phyloP scores from a whole-genome alignment of 2,329 filamentous ascomycete species.

The Epichloe scottii region DNA sequence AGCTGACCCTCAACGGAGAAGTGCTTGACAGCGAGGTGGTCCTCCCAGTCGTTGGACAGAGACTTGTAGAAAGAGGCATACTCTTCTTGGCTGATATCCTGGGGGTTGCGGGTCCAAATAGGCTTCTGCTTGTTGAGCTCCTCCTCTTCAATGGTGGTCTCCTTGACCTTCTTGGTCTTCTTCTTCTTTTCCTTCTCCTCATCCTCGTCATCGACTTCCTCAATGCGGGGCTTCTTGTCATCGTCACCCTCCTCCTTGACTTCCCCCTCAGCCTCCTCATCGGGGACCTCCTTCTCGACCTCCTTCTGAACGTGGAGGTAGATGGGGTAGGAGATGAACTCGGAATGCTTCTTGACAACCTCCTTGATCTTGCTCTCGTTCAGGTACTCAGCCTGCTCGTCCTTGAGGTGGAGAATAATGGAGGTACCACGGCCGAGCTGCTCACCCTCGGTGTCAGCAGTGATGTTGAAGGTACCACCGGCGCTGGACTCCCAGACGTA shows the following conservation, averaged over 20 bases:
- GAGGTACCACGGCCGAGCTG: conserved; percentile 88
- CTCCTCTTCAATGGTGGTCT: conserved; percentile 96
- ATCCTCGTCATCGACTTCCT: conserved; percentile 80
- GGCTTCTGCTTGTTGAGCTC: conserved; percentile 99
- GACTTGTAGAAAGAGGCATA: conserved; percentile 99
- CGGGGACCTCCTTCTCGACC: conserved; percentile 96
- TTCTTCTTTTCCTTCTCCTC: conserved; percentile 81
- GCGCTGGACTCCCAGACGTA: conserved; percentile 98
- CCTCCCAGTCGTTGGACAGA: conserved; percentile 99
- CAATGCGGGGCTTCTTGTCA: conserved; percentile 91
- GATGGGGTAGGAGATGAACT: conserved; percentile 99
- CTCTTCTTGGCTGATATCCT: conserved; percentile 91
- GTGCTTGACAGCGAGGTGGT: conserved; percentile 99
- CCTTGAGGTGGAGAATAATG: conserved; percentile 98
- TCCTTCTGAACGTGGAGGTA: conserved; percentile 99
- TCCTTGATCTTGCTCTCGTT: conserved; percentile 99
- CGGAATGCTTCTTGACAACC: conserved; percentile 99
- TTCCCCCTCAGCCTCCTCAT: conserved; percentile 75
- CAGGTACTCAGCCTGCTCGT: conserved; percentile 96
- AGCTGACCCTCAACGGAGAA: conserved; percentile 99
- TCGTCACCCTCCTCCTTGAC: conserved; percentile 56
- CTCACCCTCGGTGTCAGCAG: conserved; percentile 80
- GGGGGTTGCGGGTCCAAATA: conserved; percentile 98
- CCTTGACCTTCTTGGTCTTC: conserved; percentile 99
- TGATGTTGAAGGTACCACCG: conserved; percentile 93